Evolutionary conservation across 345 rosid species (phyloP), one percentile per base, ranked within the genome.

Genomic region (Erodium maritimum): DNA sequence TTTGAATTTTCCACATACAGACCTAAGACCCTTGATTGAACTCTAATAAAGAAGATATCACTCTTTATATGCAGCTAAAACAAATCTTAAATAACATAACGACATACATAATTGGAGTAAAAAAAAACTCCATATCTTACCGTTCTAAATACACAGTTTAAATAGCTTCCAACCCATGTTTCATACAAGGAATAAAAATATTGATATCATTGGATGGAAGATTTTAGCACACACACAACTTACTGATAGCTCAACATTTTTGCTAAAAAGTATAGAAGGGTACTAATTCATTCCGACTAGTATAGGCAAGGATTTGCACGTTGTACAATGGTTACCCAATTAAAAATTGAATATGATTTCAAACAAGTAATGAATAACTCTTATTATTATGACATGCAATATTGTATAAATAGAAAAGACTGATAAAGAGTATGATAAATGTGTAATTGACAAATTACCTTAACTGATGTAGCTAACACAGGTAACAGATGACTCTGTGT

Each of bases 401-500:
- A 29, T 29, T 29, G 5, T 29, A 29, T 5, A 29, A 29, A 6
- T 29, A 29, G 37, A 29, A 11, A 29, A 29, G 37, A 45, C 59
- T 29, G 59, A 9, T n/a, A 19, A 5, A 50, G 19, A 59, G 3
- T 7, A 22, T 16, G 34, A 62, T 50, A 45, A 42, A 2, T 16
- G 4, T 6, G 42, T 20, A 14, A 34, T 9, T 34, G 19, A 45
- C 69, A 64, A 57, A 46, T 64, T 61, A 93, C 99, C 97, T 77
- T 93, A 55, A 89, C 67, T 63, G 90, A 73, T 57, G 99, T 94
- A 59, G 99, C 99, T 73, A 94, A 71, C 59, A 90, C 48, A 0
- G 99, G 97, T 56, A 87, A 65, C 25, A 94, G 97, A 61, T 94
- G 96, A 54, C 58, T 79, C 78, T 87, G 90, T 14, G 87, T 83